These are phyloP conservation scores for Silene vulgaris DNA, from an alignment of 179 eudicot species.

Conservation along the genomic window DNA sequence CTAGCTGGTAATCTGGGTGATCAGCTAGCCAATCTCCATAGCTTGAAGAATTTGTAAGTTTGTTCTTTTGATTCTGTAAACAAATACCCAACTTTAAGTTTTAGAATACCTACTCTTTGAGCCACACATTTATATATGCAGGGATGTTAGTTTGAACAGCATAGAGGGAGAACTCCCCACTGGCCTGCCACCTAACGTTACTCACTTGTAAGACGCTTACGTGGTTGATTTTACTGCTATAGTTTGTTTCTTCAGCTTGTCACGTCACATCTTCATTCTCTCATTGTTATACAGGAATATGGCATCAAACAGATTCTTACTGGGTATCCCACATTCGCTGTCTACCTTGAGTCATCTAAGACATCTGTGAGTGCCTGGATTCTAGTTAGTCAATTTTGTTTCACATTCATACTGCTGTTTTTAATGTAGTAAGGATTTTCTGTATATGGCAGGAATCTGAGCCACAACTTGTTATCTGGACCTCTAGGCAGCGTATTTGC, in stretches of 20 bases:
- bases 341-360: constrained; percentile 49
- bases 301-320: constrained; percentile 56
- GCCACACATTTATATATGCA: constrained; percentile 26
- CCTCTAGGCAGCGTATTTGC: constrained; percentile 68
- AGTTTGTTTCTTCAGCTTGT: constrained; percentile 1
- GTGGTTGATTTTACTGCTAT: not conserved
- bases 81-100: not conserved
- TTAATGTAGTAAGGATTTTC: not conserved
- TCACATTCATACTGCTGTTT: not conserved
- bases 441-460: constrained; percentile 62
- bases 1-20: constrained; percentile 57
- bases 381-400: not conserved
- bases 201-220: constrained; percentile 54
- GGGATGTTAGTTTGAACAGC: constrained; percentile 69
- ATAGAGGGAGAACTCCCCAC: constrained; percentile 64
- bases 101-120: not conserved
- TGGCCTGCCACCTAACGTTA: constrained; percentile 68
- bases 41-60: constrained; percentile 63
- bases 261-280: not conserved
- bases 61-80: constrained; percentile 2
- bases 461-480: constrained; percentile 73
- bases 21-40: constrained; percentile 51
- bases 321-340: constrained; percentile 58
- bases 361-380: constrained; percentile 59
- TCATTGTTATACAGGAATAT: constrained; percentile 51